Evolutionary conservation across 768 basidiomycete species (phyloP).

Genomic region (Gautieria morchelliformis): DNA sequence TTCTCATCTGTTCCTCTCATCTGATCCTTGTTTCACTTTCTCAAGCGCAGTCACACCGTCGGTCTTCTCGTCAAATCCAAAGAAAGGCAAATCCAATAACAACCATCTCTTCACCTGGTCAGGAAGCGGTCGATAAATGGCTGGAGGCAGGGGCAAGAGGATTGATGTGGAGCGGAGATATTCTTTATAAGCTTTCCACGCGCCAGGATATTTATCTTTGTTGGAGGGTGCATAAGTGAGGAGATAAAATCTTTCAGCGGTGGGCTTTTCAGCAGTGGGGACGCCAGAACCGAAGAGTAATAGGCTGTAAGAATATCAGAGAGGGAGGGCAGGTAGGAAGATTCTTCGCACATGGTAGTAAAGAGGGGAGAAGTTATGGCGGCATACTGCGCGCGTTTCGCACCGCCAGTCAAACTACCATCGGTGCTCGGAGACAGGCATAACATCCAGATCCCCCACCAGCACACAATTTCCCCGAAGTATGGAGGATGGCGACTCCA

Average conservation of each 20-base stretch:
- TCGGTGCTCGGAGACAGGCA: slow-evolving; percentile 49
- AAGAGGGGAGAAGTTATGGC: slow-evolving; percentile 54
- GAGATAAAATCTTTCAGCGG: slow-evolving; percentile 49
- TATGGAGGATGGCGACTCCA: slow-evolving; percentile 62
- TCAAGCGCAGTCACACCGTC: slow-evolving; percentile 38
- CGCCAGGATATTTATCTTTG: slow-evolving; percentile 20
- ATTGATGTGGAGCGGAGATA: slow-evolving; percentile 52
- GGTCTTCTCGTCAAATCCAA: slow-evolving; percentile 42
- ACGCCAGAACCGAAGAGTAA: slow-evolving; percentile 61
- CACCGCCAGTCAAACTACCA: slow-evolving; percentile 29
- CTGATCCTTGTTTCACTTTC: slow-evolving; percentile 17
- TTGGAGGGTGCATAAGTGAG: slow-evolving; percentile 35
- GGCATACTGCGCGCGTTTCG: slow-evolving; percentile 48
- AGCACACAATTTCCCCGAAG: slow-evolving; percentile 60
- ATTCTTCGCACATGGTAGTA: slow-evolving; percentile 43
- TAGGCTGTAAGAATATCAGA: slow-evolving; percentile 24
- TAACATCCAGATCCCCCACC: slow-evolving; percentile 59
- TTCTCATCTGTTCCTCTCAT: slow-evolving; percentile 7
- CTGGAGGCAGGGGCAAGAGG: slow-evolving; percentile 50
- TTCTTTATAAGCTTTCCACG: slow-evolving; percentile 45
- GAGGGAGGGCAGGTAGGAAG: neutral
- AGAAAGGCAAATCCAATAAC: slow-evolving; percentile 55
- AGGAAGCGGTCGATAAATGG: slow-evolving; percentile 44
- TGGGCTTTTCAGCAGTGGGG: slow-evolving; percentile 62
- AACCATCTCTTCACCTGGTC: slow-evolving; percentile 41